Base-by-base conservation (phyloP, 2,329 filamentous ascomycete genomes). In the Didymella glomerata region DNA sequence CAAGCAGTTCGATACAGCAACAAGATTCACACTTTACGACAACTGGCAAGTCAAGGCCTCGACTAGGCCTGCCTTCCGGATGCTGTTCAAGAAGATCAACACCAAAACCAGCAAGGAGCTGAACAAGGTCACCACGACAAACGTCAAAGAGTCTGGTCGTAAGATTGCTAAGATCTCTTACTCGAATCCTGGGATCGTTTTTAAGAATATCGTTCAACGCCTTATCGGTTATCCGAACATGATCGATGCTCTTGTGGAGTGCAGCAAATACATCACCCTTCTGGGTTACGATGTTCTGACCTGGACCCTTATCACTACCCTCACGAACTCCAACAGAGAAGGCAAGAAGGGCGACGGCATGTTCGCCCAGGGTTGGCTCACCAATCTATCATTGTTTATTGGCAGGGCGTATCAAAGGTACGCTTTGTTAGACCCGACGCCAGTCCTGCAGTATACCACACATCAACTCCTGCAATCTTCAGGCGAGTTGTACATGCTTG, bases 171-270 rank as follows among this genome's bases (percentile, higher is more conserved):
- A 97, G 78, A 90, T 93, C n/a, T 93, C 93, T 25, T 91, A 92
- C 69, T 89, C 92, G 1, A 95, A 92, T 42, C 96, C 95, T 1
- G 94, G 94, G 25, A 85, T 97, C 56, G 93, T 98, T 24, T 97
- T 97, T 80, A 88, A 88, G 69, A 90, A 94, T 56, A 92, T 93
- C 7, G 87, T 99, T 57, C 89, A 89, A 62, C 93, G 97, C 76
- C 92, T 97, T 59, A 93, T 99, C 77, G 89, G 90, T 0, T 99
- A 99, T 75, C 91, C 90, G 73, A 99, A 98, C 73, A 85, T 99
- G 61, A 97, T 97, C 56, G 92, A 97, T 62, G 92, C 92, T 5
- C 92, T 99, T 61, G 93, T 98, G 14, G 93, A 97, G 74, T 97
- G 93, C 71, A 93, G 92, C 38, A 90, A 92, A 69, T 97, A 97